These are phyloP conservation scores for Sporothrix humicola DNA, from an alignment of 2,329 filamentous ascomycete species.

Conservation along the genomic window DNA sequence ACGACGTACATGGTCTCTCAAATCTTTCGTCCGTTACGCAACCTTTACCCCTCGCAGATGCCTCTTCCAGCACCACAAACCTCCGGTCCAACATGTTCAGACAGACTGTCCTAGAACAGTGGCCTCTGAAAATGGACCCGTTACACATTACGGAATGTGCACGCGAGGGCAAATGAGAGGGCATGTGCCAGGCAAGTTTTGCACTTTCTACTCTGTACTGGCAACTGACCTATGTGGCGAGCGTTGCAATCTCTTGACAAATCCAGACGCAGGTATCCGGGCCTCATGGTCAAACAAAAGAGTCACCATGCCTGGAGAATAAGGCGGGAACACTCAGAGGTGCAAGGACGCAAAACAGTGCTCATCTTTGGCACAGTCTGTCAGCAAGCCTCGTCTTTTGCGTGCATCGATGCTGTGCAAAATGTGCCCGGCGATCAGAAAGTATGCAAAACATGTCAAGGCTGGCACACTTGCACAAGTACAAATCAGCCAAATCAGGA, in stretches of 20 bases:
- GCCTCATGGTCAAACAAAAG: too few relatives aligned
- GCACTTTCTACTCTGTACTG: neutral
- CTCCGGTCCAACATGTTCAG: neutral
- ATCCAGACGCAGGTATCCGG: neutral
- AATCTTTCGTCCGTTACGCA: constrained; percentile 19
- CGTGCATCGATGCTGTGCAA: too few relatives aligned
- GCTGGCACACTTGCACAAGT: neutral
- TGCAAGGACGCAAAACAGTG: neutral
- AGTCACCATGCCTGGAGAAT: neutral
- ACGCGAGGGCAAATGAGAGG: neutral
- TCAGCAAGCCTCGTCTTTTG: too few relatives aligned
- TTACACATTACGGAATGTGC: constrained; percentile 22
- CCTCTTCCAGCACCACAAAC: neutral
- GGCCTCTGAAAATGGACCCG: neutral
- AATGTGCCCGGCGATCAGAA: neutral
- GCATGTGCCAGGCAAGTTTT: neutral
- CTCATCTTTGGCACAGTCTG: too few relatives aligned
- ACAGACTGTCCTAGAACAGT: neutral
- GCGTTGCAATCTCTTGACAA: constrained; percentile 9
- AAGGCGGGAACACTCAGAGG: neutral
- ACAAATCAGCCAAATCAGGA: neutral
- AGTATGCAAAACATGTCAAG: too few relatives aligned
- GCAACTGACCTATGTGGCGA: neutral
- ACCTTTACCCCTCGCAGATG: neutral
- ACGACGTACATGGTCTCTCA: constrained; percentile 8